Base-by-base conservation (phyloP, 306 rosid genomes). In the Prunus dulcis region DNA sequence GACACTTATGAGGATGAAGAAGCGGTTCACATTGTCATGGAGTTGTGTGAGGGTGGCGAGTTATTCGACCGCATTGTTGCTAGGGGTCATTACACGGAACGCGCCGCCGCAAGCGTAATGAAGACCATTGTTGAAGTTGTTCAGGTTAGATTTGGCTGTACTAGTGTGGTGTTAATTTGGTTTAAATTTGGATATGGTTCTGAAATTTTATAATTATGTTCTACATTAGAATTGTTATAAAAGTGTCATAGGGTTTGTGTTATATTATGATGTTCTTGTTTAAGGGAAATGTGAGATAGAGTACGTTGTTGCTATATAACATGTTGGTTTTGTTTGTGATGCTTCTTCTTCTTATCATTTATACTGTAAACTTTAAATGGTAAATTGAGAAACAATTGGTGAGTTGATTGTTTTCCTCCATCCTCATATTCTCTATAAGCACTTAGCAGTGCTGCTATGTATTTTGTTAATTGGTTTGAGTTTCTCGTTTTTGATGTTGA, bases 11-110 rank as follows among this genome's bases (percentile, higher is more conserved):
- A 88, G 75, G 91, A 88, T 64, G 86, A 85, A 1, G 73, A 79
- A 32, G 91, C 87, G 2, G 89, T 88, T 69, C 89, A 88, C 63
- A 88, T 88, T 58, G 89, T 88, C 60, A 85, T 88, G 91, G 89
- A 88, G 43, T 69, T 85, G 69, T 88, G 91, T 12, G 91, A 85
- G 65, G 91, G 91, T 2, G 91, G 91, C 2, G 91, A 88, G 69
- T 46, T 88, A 62, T 88, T 88, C 3, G 91, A 88, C 66, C 85
- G 91, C 47, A 88, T 88, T 79, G 91, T 88, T n/a, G 81, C 91
- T 1, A 79, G 91, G 73, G 91, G 91, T 49, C 91, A 88, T 77
- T 88, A 85, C 83, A 85, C 91, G 0, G 91, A 88, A 70, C 79
- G 91, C 17, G 91, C 91, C 2, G 91, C 91, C 6, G 89, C 91